Base-by-base conservation (phyloP, 2,329 filamentous ascomycete genomes). In the Sclerotiophoma versabilis region DNA sequence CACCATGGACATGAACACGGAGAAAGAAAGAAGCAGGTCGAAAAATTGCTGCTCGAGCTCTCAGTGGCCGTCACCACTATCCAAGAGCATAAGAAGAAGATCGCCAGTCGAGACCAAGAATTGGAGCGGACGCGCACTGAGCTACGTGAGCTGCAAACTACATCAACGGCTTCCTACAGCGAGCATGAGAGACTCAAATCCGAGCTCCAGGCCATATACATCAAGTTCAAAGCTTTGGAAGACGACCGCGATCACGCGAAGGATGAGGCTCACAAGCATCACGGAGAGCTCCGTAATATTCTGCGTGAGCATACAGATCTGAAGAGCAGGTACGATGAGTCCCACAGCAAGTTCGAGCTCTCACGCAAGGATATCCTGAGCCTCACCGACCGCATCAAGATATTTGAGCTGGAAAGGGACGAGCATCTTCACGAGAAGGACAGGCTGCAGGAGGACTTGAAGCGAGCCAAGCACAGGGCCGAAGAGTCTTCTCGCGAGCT, bases 351-450 rank as follows among this genome's bases (percentile, higher is more conserved):
- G 29, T 58, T 66, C 20, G 64, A 68, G 25, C 37, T 44, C 12
- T 61, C 63, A 30, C 66, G 59, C 10, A 65, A 69, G 29, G 66
- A 69, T 25, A 48, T 66, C 2, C 26, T 62, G 4, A 54, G 57
- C 9, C 59, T 64, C 23, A 57, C 36, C 6, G 62, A 69, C 5
- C 63, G 62, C 30, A 60, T 66, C 53, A 63, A 62, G 49, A 56
- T 66, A 22, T 66, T 57, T 9, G 63, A 68, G 37, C 26, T 65
- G 19, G 66, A 69, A 48, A 48, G 62, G 22, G 63, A 68, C 9
- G 61, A 66, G 29, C 56, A 63, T 22, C 59, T 66, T 14, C 64
- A 66, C 7, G 64, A 65, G 50, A 66, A 67, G 26, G 64, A 65
- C 19, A 50, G 63, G 10, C 38, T 68, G n/a, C 56, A 65, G 22